Base-by-base conservation (phyloP, 331 rosid species). In the Saraca asoca region DNA sequence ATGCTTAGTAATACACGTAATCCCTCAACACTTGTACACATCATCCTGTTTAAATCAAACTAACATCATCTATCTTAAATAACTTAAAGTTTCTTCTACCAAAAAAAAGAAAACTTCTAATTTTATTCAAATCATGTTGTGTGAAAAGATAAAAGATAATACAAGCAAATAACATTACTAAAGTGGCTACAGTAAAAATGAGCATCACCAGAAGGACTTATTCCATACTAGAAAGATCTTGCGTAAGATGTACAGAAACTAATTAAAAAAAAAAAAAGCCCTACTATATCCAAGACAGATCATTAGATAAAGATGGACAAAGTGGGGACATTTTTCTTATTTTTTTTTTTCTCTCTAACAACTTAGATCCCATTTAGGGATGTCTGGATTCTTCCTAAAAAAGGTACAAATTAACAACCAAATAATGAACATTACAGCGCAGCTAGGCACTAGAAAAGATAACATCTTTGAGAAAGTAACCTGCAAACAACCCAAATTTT, bases 351-450 rank as follows among this genome's bases (percentile, higher is more conserved):
- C 31, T 3, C 31, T 1, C 3, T 24, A 24, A 18, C 59, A 54
- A 19, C 52, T 73, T 79, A 74, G 50, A 63, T 73, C 48, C 34
- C 75, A 66, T 15, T 48, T 24, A 15, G 50, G 34, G 38, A 41
- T 35, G 12, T 57, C 34, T 12, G 34, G 1, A 60, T 56, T 73
- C 51, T 69, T 54, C 80, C 75, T 24, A 24, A 24, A 3, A 70
- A 70, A 53, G 15, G 66, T 75, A 75, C 75, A 75, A 70, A 65
- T 64, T 20, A 43, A 51, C 64, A 73, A 57, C 52, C 38, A 24
- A 69, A 18, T 12, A 17, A 16, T 6, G 46, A 57, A 39, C 63
- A 62, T 34, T 18, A 61, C 72, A 68, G 49, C 69, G 50, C 19
- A 52, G 17, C 19, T 65, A 52, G 43, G 70, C 58, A 58, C 54